Percentiles rank a stretch among this genome's conserved stretches.
Evolutionary conservation across 2,329 filamentous ascomycete species (phyloP).

Genomic region (Microsporum audouinii): DNA sequence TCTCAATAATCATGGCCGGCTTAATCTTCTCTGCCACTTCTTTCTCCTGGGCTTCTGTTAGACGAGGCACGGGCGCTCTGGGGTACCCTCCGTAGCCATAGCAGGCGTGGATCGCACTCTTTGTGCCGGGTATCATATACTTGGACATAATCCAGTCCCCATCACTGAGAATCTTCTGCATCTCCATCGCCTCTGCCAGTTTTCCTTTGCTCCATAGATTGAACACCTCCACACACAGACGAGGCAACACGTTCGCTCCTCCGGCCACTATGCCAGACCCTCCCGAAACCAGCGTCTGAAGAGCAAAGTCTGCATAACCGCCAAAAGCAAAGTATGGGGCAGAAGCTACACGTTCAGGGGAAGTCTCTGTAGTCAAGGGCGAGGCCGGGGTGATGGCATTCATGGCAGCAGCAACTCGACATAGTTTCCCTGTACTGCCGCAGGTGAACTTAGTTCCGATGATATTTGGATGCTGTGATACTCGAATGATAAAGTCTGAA

Average conservation of each 20-base stretch:
- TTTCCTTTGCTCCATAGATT: slow-evolving; percentile 49
- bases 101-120: slow-evolving; percentile 51
- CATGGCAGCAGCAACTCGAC: slow-evolving; percentile 45
- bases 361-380: not conserved
- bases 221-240: slow-evolving; percentile 50
- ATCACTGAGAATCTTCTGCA: slow-evolving; percentile 54
- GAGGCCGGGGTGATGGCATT: not conserved
- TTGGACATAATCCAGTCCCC: slow-evolving; percentile 61
- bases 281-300: slow-evolving; percentile 58
- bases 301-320: slow-evolving; percentile 60
- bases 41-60: slow-evolving; percentile 78
- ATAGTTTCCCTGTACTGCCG: slow-evolving; percentile 79
- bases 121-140: slow-evolving; percentile 57
- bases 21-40: slow-evolving; percentile 93
- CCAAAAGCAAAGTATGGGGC: slow-evolving; percentile 34
- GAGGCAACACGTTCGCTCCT: slow-evolving; percentile 58
- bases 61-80: slow-evolving; percentile 39
- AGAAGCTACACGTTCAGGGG: slow-evolving; percentile 22
- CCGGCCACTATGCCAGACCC: slow-evolving; percentile 62
- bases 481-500: slow-evolving; percentile 70
- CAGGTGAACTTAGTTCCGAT: slow-evolving; percentile 86
- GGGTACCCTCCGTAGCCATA: slow-evolving; percentile 54
- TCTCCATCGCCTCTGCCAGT: slow-evolving; percentile 46
- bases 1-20: slow-evolving; percentile 14
- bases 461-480: slow-evolving; percentile 72